Evolutionary conservation across 2,329 filamentous ascomycete species (phyloP).

Genomic region (Paraconiothyrium sp.): DNA sequence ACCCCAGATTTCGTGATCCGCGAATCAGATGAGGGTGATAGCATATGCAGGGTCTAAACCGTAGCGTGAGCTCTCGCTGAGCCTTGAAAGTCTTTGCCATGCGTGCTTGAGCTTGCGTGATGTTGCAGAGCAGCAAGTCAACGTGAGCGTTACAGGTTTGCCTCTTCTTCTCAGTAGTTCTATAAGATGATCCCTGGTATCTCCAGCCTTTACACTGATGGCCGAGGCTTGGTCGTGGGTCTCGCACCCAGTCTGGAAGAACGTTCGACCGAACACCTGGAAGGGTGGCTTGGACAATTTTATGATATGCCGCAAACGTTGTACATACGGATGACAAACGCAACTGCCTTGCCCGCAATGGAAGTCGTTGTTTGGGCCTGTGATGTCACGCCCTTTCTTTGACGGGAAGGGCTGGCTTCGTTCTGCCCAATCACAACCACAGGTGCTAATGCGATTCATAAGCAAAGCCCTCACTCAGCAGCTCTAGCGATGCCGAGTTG

Average conservation of each 20-base stretch:
- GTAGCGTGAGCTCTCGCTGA: neutral
- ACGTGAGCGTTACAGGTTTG: too few species aligned
- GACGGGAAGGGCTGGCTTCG: neutral
- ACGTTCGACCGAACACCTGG: neutral
- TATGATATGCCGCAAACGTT: neutral
- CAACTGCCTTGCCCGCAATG: neutral
- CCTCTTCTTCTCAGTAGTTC: too few species aligned
- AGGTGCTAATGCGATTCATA: slow-evolving; percentile 3
- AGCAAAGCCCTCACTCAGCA: slow-evolving; percentile 2
- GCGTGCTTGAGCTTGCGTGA: too few species aligned
- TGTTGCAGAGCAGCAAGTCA: too few species aligned
- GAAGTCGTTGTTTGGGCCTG: neutral
- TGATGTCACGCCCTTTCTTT: neutral
- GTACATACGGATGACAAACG: neutral
- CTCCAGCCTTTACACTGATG: too few species aligned
- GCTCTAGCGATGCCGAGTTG: neutral
- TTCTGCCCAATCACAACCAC: slow-evolving; percentile 3
- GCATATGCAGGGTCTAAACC: slow-evolving; percentile 1
- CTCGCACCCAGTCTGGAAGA: too few species aligned
- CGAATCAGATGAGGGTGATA: neutral
- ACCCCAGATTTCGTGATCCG: neutral
- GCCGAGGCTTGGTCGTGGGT: too few species aligned
- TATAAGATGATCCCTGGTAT: too few species aligned
- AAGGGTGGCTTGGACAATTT: neutral
- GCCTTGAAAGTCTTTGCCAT: too few species aligned